Evolutionary conservation across 805 yeast genomes (phyloP), one percentile per base, ranked within the genome.

Genomic region (Ogataea dorogensis): DNA sequence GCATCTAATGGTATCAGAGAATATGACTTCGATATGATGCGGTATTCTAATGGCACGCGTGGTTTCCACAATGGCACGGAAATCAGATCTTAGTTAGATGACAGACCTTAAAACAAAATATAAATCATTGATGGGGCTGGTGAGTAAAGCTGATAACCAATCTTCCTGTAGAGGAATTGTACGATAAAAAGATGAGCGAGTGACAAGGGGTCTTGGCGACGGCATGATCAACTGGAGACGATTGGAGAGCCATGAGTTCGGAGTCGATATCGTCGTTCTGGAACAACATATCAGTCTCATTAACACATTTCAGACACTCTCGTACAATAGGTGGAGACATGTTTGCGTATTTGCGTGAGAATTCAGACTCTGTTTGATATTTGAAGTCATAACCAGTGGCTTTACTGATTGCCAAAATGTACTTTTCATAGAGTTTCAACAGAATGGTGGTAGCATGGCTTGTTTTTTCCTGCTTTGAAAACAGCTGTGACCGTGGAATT

Each of bases 1-100:
- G 76, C 56, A 1, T 53, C 52, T 19, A 61, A 56, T 42, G 60
- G 60, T 1, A 18, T 51, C 17, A 35, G 53, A n/a, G 53, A 41
- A 16, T 29, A 35, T 5, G 49, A 44, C 17, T 26, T 29, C 19
- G 40, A 36, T 14, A 30, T 36, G 31, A 30, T 30, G 40, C 30
- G 31, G 7, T 14, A 15, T 14, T 15, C 34, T 15, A 31, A 36
- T 16, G 11, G 15, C 26, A 35, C 18, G 13, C 18, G n/a, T 8
- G 14, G 27, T 23, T n/a, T 18, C 17, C 12, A 20, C 10, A 24
- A 28, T 17, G 16, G 8, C 13, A 29, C 29, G 8, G 13, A 15
- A 20, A 11, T 17, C 28, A 34, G 38, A 34, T 16, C 17, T 7
- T 34, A 23, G 16, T 19, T 29, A 33, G 33, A 17, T 18, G 13